Evolutionary conservation across 2,329 filamentous ascomycete genomes (phyloP).

Genomic region (Ophiostoma angusticollis): DNA sequence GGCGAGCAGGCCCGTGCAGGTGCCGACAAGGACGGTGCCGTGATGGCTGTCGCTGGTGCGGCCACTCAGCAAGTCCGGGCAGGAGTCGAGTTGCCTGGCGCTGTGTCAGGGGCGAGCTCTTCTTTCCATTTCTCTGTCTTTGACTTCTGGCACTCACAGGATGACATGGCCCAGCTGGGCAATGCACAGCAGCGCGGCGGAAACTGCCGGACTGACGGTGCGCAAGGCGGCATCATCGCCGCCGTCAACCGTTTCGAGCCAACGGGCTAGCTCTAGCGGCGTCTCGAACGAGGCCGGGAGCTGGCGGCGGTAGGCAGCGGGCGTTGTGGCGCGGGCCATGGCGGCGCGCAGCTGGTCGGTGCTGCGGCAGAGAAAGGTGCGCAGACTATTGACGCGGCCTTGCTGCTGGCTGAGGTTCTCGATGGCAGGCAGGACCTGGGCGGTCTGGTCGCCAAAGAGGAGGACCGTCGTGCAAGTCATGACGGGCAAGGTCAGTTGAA

Average conservation of each 20-base stretch:
- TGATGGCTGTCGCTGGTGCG: not conserved
- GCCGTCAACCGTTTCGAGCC: no score
- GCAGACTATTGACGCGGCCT: not conserved
- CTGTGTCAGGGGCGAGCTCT: no score
- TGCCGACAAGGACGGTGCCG: not conserved
- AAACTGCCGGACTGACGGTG: slow-evolving; percentile 2
- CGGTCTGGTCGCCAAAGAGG: not conserved
- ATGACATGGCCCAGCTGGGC: not conserved
- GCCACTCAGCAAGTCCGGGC: not conserved
- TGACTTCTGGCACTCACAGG: no score
- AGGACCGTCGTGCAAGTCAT: not conserved
- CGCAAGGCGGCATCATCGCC: not conserved
- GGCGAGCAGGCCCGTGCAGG: not conserved
- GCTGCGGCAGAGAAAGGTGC: not conserved
- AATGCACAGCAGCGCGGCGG: not conserved
- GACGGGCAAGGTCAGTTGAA: not conserved
- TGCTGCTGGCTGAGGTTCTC: not conserved
- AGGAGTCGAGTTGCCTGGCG: not conserved
- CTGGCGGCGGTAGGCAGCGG: slow-evolving; percentile 4
- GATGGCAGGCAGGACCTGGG: not conserved
- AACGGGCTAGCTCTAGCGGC: slow-evolving; percentile 5
- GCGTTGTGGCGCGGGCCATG: slow-evolving; percentile 2
- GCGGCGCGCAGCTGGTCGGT: slow-evolving; percentile 4
- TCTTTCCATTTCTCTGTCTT: no score
- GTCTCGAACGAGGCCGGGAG: slow-evolving; percentile 5